Evolutionary conservation across 257 asterid species (phyloP).

Genomic region (Fraxinus quadrangulata): DNA sequence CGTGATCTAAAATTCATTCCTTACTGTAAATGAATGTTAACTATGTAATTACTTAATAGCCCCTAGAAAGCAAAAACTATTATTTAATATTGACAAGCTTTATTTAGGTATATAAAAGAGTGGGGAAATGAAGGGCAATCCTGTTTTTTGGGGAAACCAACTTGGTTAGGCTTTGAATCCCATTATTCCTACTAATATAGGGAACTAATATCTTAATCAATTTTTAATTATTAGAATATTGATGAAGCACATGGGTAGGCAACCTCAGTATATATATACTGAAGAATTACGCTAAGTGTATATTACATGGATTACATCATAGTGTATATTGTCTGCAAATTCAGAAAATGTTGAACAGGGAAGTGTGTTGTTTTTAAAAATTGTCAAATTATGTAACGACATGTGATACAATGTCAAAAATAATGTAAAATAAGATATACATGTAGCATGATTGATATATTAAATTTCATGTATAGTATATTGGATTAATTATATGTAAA

Average conservation of each 20-base stretch:
- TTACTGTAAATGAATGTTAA: conserved; percentile 7
- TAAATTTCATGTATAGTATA: no score
- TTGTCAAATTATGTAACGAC: no score
- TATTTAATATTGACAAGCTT: conserved; percentile 6
- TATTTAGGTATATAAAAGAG: conserved; percentile 17
- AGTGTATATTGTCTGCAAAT: no score
- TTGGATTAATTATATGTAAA: no score
- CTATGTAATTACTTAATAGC: conserved; percentile 8
- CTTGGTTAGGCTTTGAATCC: conserved; percentile 45
- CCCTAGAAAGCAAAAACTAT: neutral
- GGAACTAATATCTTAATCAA: conserved; percentile 6
- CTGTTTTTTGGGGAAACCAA: conserved; percentile 33
- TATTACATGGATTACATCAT: no score
- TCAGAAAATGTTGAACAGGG: no score
- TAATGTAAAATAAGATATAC: no score
- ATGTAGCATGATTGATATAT: no score
- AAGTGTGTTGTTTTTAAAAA: no score
- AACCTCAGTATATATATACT: no score
- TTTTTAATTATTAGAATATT: conserved; percentile 37
- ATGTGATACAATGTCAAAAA: no score
- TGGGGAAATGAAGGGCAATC: conserved; percentile 27
- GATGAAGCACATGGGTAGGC: conserved; percentile 15
- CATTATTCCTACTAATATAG: conserved; percentile 42
- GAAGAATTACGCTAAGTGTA: no score
- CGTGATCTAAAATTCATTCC: conserved; percentile 16